A percentile compares a stretch with the other conserved stretches of the same genome.
Evolutionary conservation across 1,284 basidiomycete species (phyloP).

Genomic region (Tremellales sp.): DNA sequence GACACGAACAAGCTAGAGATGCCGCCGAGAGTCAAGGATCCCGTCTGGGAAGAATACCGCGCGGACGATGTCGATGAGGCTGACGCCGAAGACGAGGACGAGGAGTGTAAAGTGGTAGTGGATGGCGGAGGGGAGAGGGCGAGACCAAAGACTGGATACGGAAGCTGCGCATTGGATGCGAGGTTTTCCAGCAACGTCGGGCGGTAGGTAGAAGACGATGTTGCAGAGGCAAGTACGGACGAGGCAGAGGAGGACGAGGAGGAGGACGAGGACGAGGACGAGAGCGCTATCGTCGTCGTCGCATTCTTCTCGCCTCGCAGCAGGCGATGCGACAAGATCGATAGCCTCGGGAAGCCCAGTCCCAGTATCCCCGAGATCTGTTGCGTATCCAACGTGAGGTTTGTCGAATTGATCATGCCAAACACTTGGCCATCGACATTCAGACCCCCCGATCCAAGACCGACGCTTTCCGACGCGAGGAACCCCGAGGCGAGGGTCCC

Average conservation of each 20-base stretch:
- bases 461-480: constrained; percentile 32
- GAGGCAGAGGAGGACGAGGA: constrained; percentile 11
- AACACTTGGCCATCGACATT: constrained; percentile 26
- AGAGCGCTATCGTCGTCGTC: constrained; percentile 7
- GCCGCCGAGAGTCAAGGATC: constrained; percentile 28
- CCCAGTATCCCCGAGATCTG: constrained; percentile 48
- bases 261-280: constrained; percentile 8
- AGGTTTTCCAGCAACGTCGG: constrained; percentile 34
- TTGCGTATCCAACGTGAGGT: constrained; percentile 42
- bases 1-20: constrained; percentile 39
- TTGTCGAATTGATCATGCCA: constrained; percentile 43
- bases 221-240: constrained; percentile 5
- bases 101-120: constrained; percentile 14
- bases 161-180: constrained; percentile 33
- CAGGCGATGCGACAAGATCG: constrained; percentile 16
- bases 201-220: constrained; percentile 9
- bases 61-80: constrained; percentile 18
- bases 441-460: constrained; percentile 19
- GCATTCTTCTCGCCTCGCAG: constrained; percentile 7
- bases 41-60: constrained; percentile 11
- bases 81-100: constrained; percentile 16
- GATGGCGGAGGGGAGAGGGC: constrained; percentile 27
- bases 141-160: constrained; percentile 39
- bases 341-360: constrained; percentile 47
- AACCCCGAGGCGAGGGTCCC: constrained; percentile 31